Base-by-base conservation (phyloP, 2,329 filamentous ascomycete genomes). In the Penicillium palitans region DNA sequence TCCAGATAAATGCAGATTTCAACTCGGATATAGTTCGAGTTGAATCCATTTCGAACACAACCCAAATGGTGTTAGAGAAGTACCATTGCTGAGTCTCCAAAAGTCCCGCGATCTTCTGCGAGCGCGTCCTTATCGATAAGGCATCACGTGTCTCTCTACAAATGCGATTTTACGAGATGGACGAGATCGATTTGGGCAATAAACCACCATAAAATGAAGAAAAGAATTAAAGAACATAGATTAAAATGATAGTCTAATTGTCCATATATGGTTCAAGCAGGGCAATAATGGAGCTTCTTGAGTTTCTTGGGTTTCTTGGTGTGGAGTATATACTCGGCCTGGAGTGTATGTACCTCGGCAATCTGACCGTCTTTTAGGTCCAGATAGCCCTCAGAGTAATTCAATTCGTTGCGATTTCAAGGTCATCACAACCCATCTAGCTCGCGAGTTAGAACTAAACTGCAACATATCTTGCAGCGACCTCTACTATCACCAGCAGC, bases 1-100 rank as follows among this genome's bases (percentile, higher is more conserved):
- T 71, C 56, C 80, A 74, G 19, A 84, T 72, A 49, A 85, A 85
- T 15, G 76, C 67, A 6, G 79, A 75, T 61, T 85, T 85, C 40
- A 81, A 66, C 59, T 81, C 79, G 21, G 79, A 72, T 46, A 84
- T 76, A 1, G 81, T 83, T 54, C 69, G 69, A 56, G 68, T 67
- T 40, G 70, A 71, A 55, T 76, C 75, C 76, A 78, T 78, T 31
- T 58, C 21, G 29, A 33, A 19, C 31, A 44, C 19, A 31, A 37
- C 35, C 21, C 21, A 37, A 25, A 35, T 25, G 29, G 46, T 15
- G 41, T 24, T 35, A 7, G n/a, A 47, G 29, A 48, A 48, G 37
- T 25, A 37, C 35, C 35, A 41, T 46, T n/a, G 21, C 48, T 65
- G 52, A 58, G 62, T 66, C 64, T 55, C 58, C 31, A 27, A 48